Evolutionary conservation across 2,329 filamentous ascomycete genomes (phyloP), one percentile per base, ranked within the genome.

Genomic region (Colletotrichum gloeosporioides): DNA sequence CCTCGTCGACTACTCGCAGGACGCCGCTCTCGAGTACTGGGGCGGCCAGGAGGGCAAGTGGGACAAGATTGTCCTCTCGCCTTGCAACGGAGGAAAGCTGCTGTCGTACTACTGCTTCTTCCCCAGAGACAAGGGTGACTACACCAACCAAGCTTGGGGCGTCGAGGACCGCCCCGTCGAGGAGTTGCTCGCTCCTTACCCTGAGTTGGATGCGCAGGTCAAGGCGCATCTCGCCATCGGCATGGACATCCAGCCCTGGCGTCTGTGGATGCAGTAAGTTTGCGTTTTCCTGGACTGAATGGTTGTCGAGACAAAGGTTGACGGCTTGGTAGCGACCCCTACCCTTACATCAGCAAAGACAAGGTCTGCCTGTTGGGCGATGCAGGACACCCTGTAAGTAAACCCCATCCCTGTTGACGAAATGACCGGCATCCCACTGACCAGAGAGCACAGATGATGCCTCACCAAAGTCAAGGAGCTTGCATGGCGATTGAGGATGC

Each of bases 91-190:
- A 27, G 92, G 92, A 69, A 90, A 90, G 76, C 84, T 94, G 4
- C 86, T 94, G 4, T 93, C 92, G 0, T 94, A 93, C 84, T 94
- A 94, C 84, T 93, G 92, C 84, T 94, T 94, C 86, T 94, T 93
- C 83, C 90, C 92, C 0, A 87, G 90, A 2, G 87, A 88, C 8
- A 86, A 88, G 75, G 90, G 91, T 8, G 91, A 94, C 80, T 94
- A 92, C 80, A 86, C 88, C 4, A 89, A 85, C 59, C 92, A 94
- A 69, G 88, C 87, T 12, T 94, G 92, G 92, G 90, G 88, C 0
- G 85, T 85, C 1, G 89, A 90, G 31, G 87, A 87, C 8, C 81
- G 84, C 3, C 88, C 90, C 0, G 86, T 91, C 1, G 90, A 92
- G 71, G 91, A 93, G 77, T 85, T 94, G 0, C 85, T 94, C 7